Evolutionary conservation across 2,329 filamentous ascomycete genomes (phyloP), one percentile per base, ranked within the genome.

Genomic region (Alternaria sp.): DNA sequence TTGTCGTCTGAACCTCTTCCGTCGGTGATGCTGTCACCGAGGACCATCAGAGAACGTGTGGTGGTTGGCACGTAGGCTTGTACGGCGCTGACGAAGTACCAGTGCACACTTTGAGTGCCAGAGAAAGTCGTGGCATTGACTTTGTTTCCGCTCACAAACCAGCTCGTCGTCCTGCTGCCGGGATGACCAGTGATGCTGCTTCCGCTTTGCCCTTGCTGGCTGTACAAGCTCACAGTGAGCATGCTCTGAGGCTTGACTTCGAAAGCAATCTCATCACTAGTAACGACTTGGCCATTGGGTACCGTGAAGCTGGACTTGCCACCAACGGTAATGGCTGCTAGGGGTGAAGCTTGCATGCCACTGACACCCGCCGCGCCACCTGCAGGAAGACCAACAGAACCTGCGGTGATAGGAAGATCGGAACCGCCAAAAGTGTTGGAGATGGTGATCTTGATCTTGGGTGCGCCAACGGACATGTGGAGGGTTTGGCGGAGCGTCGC

Each of bases 11-110:
- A 88, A 46, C 87, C 87, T 40, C 87, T 82, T 5, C 89, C 89
- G 70, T 91, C 89, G 6, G 88, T 90, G 71, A 91, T 89, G 71
- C 86, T 88, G 76, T 93, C 86, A 2, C 88, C 86, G 54, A 93
- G 80, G 54, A 90, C 82, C 13, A 85, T 78, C 47, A 89, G 78
- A 5, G 83, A 81, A 57, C 83, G 73, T 10, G 81, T 72, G 32
- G 82, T 63, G 5, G 66, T 74, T 0, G 86, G 83, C 0, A 83
- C 76, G 78, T 81, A 85, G 11, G 83, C 87, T 73, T 90, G 87
- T 4, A 90, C 74, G 1, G 83, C 83, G 47, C 83, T 86, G 69
- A 90, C 78, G 67, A 89, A 88, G 77, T 88, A 90, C 61, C 61
- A 64, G 17, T 64, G 61, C 9, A 61, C 57, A 17, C 52, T 61